Evolutionary conservation across 2,329 filamentous ascomycete genomes (phyloP), one percentile per base, ranked within the genome.

Genomic region (Clonostachys rosea): DNA sequence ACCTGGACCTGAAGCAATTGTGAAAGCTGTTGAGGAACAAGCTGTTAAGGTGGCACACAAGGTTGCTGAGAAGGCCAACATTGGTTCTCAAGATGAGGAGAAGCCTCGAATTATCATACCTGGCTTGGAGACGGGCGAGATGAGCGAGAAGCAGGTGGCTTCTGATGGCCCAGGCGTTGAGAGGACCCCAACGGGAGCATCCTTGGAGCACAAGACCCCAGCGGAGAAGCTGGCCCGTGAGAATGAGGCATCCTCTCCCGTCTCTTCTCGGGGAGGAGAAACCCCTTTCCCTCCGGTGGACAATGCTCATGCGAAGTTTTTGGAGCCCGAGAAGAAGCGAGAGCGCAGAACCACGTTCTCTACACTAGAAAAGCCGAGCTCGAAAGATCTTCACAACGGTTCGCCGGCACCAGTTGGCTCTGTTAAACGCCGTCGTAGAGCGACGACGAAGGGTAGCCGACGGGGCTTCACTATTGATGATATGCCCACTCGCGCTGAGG

Each of bases 381-480:
- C 59, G 43, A 64, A 56, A 49, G 65, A 62, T 44, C 60, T 56
- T 47, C 65, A 59, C 40, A 52, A 60, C 9, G 24, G 40, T 12
- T 54, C 56, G 47, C 62, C 63, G 52, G 64, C 60, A 42, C 64
- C 57, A 45, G 57, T 64, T 10, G 74, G 75, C 5, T 81, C 80
- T 18, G 71, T 80, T 47, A 83, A 75, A 59, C 76, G 80, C 43
- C 78, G 86, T 41, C 78, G 86, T 42, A 78, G 89, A 34, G 83
- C 81, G 2, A 86, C 83, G 30, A 91, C 87, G 37, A 86, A 81
- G 66, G 78, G 80, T 50, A 87, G 81, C 56, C 79, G 80, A 34
- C 78, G 81, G 40, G 81, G 81, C 2, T 81, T 85, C 54, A 72
- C 78, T 47, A 76, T 76, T 2, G 91, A 96, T 51, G 90, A 95